phyloP scores from a whole-genome alignment of 345 rosid genomes.

The Aethionema arabicum region DNA sequence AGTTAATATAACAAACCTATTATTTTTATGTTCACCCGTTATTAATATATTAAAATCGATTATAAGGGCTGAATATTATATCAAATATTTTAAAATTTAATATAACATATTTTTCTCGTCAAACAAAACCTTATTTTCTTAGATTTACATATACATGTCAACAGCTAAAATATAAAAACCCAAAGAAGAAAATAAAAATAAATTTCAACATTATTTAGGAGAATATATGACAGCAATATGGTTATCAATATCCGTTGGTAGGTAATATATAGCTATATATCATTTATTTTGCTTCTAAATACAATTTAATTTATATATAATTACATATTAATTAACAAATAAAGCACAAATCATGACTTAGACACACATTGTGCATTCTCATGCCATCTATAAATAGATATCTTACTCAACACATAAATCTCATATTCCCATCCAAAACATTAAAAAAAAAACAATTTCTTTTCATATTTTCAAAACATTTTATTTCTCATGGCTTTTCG shows the following conservation, averaged over 20 bases:
- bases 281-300: constrained; percentile 6
- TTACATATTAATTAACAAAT: background rate
- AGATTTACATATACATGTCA: constrained; percentile 5
- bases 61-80: no score
- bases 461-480: constrained; percentile 8
- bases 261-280: constrained; percentile 1
- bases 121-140: no score
- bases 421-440: constrained; percentile 13
- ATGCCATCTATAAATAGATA: constrained; percentile 32
- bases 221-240: constrained; percentile 25
- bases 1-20: no score
- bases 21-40: no score
- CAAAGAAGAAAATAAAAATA: background rate
- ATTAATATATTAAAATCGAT: no score
- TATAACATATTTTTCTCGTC: background rate
- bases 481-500: constrained; percentile 45
- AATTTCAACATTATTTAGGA: background rate
- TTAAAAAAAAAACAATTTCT: constrained; percentile 28
- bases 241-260: constrained; percentile 18
- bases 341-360: background rate
- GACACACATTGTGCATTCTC: background rate
- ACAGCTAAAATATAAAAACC: constrained; percentile 5
- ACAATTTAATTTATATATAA: background rate
- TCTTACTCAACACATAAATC: constrained; percentile 17
- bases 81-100: no score